Evolutionary conservation across 2,329 filamentous ascomycete genomes (phyloP).

Genomic region (Phyllosticta citrichinensis): DNA sequence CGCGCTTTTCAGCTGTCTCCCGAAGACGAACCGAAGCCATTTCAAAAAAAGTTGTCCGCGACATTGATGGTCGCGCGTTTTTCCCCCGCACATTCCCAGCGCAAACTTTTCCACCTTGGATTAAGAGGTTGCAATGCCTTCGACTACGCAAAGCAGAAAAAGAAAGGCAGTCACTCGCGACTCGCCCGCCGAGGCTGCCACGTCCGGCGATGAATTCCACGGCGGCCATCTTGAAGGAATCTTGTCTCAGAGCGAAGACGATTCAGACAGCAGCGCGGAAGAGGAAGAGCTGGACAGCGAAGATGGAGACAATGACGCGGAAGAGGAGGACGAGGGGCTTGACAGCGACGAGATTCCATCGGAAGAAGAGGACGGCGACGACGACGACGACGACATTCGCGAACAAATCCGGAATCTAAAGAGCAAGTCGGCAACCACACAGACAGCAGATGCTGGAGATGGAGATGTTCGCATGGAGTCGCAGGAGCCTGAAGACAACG

Average conservation of each 20-base stretch:
- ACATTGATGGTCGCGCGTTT: background rate
- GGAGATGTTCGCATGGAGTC: constrained; percentile 7
- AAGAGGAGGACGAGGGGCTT: constrained; percentile 25
- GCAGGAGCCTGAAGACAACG: constrained; percentile 19
- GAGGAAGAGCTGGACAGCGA: constrained; percentile 17
- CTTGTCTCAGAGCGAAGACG: constrained; percentile 33
- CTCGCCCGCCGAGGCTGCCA: constrained; percentile 20
- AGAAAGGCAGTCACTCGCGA: constrained; percentile 33
- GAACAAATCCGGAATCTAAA: constrained; percentile 35
- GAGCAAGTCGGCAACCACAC: constrained; percentile 18
- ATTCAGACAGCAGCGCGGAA: constrained; percentile 20
- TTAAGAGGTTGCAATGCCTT: constrained; percentile 1
- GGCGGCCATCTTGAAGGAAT: constrained; percentile 33
- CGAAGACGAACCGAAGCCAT: constrained; percentile 3
- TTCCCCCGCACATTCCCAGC: background rate
- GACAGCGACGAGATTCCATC: constrained; percentile 32
- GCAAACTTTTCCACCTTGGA: background rate
- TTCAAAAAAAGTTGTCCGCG: constrained; percentile 8
- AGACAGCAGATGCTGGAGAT: constrained; percentile 13
- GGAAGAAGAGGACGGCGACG: constrained; percentile 31
- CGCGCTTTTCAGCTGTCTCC: background rate
- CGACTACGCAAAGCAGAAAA: constrained; percentile 26
- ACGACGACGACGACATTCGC: constrained; percentile 32
- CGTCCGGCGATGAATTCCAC: constrained; percentile 18
- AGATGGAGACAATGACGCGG: constrained; percentile 19